Conservation (phyloP, 305 asterid species). For the Fraxinus platypoda region DNA sequence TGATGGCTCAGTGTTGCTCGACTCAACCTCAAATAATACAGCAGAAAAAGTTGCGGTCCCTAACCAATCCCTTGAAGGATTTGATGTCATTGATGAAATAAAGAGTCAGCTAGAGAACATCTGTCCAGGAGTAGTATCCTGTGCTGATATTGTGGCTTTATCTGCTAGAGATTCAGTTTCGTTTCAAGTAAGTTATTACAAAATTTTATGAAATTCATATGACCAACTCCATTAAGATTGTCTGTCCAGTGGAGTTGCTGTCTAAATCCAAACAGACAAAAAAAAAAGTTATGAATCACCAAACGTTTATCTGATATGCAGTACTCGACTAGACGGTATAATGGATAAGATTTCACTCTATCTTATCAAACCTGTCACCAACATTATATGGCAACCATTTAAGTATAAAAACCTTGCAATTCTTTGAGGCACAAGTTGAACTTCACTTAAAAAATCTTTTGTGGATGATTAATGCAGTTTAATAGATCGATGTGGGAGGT, state of each 20-base stretch:
- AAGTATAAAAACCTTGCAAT: neutral
- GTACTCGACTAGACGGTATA: neutral
- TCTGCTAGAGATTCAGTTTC: slow-evolving; percentile 41
- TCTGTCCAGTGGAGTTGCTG: neutral
- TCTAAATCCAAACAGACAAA: neutral
- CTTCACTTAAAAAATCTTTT: neutral
- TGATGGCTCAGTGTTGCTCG: slow-evolving; percentile 42
- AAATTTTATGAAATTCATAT: neutral
- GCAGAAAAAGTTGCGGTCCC: slow-evolving; percentile 43
- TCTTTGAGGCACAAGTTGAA: neutral
- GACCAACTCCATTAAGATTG: neutral
- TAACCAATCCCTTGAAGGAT: slow-evolving; percentile 32
- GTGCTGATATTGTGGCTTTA: slow-evolving; percentile 45
- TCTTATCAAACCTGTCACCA: neutral
- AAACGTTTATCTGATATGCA: neutral
- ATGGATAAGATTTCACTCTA: neutral
- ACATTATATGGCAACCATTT: neutral
- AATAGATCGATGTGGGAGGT: slow-evolving; percentile 30
- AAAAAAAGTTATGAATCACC: neutral
- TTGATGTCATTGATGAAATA: slow-evolving; percentile 38
- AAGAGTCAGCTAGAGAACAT: slow-evolving; percentile 34
- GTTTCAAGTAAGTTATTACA: neutral
- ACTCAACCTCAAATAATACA: slow-evolving; percentile 19
- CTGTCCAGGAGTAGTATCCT: slow-evolving; percentile 41
- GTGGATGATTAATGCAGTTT: slow-evolving; percentile 21